A percentile compares a stretch with the other conserved stretches of the same genome.
Evolutionary conservation across 345 rosid species (phyloP).

Genomic region (Sonneratia caseolaris): DNA sequence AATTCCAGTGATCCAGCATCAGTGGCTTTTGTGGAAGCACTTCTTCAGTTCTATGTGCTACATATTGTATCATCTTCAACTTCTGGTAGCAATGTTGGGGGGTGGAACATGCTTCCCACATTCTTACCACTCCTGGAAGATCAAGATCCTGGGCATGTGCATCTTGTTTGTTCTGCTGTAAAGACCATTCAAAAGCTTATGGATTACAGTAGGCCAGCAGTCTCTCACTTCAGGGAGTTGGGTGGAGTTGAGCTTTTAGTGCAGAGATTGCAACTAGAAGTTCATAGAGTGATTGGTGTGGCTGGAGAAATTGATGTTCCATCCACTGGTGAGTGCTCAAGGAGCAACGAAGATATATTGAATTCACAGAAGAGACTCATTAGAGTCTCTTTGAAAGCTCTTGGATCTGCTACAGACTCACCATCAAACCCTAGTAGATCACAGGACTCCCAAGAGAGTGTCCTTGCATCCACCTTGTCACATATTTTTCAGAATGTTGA

Average conservation of each 20-base stretch:
- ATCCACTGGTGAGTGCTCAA: slow-evolving; percentile 46
- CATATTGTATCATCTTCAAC: slow-evolving; percentile 92
- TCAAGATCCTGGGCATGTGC: slow-evolving; percentile 66
- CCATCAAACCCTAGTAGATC: slow-evolving; percentile 62
- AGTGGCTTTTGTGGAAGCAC: slow-evolving; percentile 87
- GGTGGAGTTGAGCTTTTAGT: slow-evolving; percentile 95
- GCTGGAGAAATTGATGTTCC: slow-evolving; percentile 41
- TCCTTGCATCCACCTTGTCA: slow-evolving; percentile 67
- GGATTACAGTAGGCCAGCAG: slow-evolving; percentile 94
- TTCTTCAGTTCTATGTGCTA: slow-evolving; percentile 89
- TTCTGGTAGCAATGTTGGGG: slow-evolving; percentile 85
- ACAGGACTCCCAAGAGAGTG: slow-evolving; percentile 59
- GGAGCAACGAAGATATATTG: slow-evolving; percentile 46
- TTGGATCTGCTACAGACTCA: slow-evolving; percentile 86
- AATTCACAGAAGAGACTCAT: slow-evolving; percentile 78
- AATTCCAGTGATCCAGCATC: slow-evolving; percentile 75
- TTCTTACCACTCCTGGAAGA: slow-evolving; percentile 90
- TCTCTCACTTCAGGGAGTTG: slow-evolving; percentile 66
- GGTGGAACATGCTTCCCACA: slow-evolving; percentile 93
- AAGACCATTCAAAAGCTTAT: slow-evolving; percentile 89
- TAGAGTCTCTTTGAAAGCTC: slow-evolving; percentile 86
- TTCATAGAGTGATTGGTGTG: slow-evolving; percentile 55
- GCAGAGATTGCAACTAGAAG: slow-evolving; percentile 80
- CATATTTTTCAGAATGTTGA: slow-evolving; percentile 58
- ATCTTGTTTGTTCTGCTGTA: slow-evolving; percentile 86